Conservation (phyloP, 805 yeast species). For the Lachancea quebecensis region DNA sequence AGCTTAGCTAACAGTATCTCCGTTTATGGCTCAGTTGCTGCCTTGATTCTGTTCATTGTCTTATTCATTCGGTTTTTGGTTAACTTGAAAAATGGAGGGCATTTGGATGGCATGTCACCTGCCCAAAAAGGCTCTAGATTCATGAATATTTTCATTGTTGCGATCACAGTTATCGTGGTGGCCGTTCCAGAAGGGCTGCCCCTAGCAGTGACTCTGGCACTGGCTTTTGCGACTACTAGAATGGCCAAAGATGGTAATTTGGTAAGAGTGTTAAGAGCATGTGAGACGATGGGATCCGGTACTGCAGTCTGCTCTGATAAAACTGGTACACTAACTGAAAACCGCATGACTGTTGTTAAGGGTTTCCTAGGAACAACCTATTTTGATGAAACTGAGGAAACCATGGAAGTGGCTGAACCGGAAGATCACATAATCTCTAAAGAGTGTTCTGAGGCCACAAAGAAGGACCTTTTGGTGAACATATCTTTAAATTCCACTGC, state of each 20-base stretch:
- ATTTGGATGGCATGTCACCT: constrained; percentile 39
- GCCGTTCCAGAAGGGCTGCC: constrained; percentile 99
- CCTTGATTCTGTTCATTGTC: constrained; percentile 71
- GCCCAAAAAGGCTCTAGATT: constrained; percentile 81
- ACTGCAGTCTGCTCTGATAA: constrained; percentile 96
- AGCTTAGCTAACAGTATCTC: constrained; percentile 88
- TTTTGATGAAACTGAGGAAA: constrained; percentile 42
- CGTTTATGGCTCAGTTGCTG: constrained; percentile 86
- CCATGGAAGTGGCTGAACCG: no score
- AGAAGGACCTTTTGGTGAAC: constrained; percentile 41
- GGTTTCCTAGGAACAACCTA: constrained; percentile 58
- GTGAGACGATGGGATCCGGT: constrained; percentile 99
- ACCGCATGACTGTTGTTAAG: constrained; percentile 81
- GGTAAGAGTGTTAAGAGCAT: constrained; percentile 87
- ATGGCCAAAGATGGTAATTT: constrained; percentile 95
- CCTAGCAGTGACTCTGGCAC: constrained; percentile 89
- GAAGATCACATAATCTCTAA: constrained; percentile 4
- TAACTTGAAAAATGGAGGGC: constrained; percentile 47
- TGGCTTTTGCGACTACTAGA: constrained; percentile 96
- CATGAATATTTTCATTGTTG: constrained; percentile 78
- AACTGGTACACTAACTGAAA: constrained; percentile 95
- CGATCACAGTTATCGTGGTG: constrained; percentile 89
- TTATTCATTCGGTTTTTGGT: constrained; percentile 70
- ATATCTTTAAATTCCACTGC: constrained; percentile 82
- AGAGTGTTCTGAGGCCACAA: constrained; percentile 9